A percentile compares a stretch with the other conserved stretches of the same genome.
These are phyloP conservation scores for Dictyostelium capitatum DNA, from an alignment of 78 protist species.

Conservation along the genomic window DNA sequence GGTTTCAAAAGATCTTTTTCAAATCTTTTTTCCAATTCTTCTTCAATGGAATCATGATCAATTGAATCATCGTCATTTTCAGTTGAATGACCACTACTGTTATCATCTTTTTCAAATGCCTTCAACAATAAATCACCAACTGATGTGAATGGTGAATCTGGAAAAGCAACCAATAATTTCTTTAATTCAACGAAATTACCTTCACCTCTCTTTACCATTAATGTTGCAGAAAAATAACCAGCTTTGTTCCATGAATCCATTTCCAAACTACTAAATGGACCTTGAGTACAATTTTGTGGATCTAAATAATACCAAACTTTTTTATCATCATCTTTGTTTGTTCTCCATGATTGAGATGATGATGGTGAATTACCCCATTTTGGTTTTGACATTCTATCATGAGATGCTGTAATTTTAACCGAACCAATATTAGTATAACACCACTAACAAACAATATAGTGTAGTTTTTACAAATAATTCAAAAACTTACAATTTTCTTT, in stretches of 20 bases:
- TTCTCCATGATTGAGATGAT: conserved; percentile 60
- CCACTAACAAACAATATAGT: neutral
- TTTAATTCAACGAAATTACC: conserved; percentile 51
- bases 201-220: conserved; percentile 49
- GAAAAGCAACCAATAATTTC: conserved; percentile 2
- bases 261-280: conserved; percentile 51
- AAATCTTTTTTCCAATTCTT: conserved; percentile 11
- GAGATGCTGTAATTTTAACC: conserved; percentile 19
- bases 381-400: conserved; percentile 10
- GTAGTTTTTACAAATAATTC: neutral
- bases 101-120: conserved; percentile 36
- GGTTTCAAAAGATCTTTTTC: conserved; percentile 37
- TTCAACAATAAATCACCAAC: conserved; percentile 3
- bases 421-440: neutral
- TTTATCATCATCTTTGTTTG: conserved; percentile 21
- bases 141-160: conserved; percentile 30
- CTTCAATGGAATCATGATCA: conserved; percentile 26
- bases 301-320: conserved; percentile 67
- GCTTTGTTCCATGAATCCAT: conserved; percentile 79
- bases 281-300: conserved; percentile 64
- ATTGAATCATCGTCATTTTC: neutral
- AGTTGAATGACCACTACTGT: conserved; percentile 1
- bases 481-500: conserved; percentile 47
- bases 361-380: conserved; percentile 59
- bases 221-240: conserved; percentile 50